Base-by-base conservation (phyloP, 345 rosid species). In the Raphanus sativus region DNA sequence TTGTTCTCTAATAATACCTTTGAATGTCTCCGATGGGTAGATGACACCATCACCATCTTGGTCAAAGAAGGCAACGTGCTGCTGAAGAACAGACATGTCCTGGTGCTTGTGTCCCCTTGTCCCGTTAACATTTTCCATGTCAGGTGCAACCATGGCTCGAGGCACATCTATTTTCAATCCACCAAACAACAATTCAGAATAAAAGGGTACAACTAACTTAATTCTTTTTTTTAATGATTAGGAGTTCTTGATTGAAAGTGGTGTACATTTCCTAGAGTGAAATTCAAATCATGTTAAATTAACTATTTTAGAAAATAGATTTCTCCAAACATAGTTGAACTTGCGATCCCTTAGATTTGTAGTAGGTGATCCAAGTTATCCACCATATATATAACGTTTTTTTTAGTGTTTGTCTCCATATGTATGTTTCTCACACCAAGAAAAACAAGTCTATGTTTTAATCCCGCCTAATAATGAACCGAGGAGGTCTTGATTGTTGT, bases 1-100 rank as follows among this genome's bases (percentile, higher is more conserved):
- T 48, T 50, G 24, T 15, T 40, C n/a, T 15, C 9, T 2, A 5
- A 77, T 0, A 21, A n/a, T 81, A 65, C 89, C 90, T 81, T 25
- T 64, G 25, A 84, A 85, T 17, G 91, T 86, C 55, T 88, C 90
- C 67, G 80, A 83, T 12, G 94, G 91, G 63, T 86, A 89, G 75
- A 87, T 84, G 36, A 88, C 84, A 45, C 91, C 91, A 69, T 88
- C 86, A 64, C 80, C 78, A 21, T 89, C 84, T 52, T 68, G 86
- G 62, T 89, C 90, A 45, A 88, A 89, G 79, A 89, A 89, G 63
- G 90, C 81, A 0, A 71, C 86, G 33, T 89, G 91, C 40, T 89
- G 90, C 71, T 88, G 91, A 82, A 89, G 89, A 59, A 89, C 89
- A 78, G 86, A 86, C 86, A 84, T 68, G 34, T 87, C 83, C 4